phyloP scores from a whole-genome alignment of 768 basidiomycete species.

The Podaxis sp. region DNA sequence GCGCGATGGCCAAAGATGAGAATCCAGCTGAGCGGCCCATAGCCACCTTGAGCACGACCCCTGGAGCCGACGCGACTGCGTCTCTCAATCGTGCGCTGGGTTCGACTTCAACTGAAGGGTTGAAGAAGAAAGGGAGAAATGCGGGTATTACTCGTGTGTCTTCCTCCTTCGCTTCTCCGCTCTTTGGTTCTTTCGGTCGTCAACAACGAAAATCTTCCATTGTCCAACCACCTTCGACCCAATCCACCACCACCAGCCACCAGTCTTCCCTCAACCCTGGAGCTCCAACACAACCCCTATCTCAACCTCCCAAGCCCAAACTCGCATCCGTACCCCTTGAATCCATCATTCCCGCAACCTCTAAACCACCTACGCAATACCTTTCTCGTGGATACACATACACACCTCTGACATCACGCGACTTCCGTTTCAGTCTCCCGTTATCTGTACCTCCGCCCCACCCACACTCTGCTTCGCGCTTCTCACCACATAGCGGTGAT shows the following conservation, averaged over 20 bases:
- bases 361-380: conserved; percentile 85
- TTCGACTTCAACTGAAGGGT: conserved; percentile 28
- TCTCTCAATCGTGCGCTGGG: conserved; percentile 47
- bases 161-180: conserved; percentile 50
- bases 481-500: conserved; percentile 18
- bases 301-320: conserved; percentile 24
- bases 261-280: not conserved
- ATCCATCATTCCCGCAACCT: conserved; percentile 76
- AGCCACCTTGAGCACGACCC: conserved; percentile 42
- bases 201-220: conserved; percentile 41
- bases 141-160: conserved; percentile 36
- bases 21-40: conserved; percentile 33
- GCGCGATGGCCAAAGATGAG: conserved; percentile 18
- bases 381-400: conserved; percentile 61
- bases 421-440: conserved; percentile 57
- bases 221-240: conserved; percentile 12
- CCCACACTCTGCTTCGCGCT: conserved; percentile 54
- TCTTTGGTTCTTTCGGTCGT: conserved; percentile 59
- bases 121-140: conserved; percentile 31
- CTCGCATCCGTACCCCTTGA: conserved; percentile 66
- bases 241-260: conserved; percentile 17
- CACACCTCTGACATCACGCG: conserved; percentile 67
- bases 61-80: conserved; percentile 42
- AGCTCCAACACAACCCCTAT: conserved; percentile 9
- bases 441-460: conserved; percentile 31